Conservation (phyloP, 805 yeast species). For the Candida awuae region DNA sequence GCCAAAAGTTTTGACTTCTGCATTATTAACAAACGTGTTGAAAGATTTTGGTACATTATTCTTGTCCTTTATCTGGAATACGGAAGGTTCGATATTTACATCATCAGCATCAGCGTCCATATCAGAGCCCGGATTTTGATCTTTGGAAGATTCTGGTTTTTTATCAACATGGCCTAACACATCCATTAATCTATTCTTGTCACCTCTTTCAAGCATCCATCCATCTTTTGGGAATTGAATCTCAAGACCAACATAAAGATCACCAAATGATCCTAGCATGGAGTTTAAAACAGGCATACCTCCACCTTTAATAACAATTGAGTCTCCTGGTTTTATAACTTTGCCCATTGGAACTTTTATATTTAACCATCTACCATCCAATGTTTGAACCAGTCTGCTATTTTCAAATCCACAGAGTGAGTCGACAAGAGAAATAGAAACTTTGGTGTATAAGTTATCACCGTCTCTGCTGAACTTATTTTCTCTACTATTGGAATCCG, state of each 20-base stretch:
- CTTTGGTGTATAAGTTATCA: conserved; percentile 54
- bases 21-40: conserved; percentile 22
- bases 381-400: conserved; percentile 53
- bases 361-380: conserved; percentile 70
- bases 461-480: conserved; percentile 38
- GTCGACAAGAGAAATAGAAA: conserved; percentile 63
- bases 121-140: no score
- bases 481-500: conserved; percentile 9
- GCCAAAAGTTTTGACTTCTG: conserved; percentile 20
- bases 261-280: conserved; percentile 40
- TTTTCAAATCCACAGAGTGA: conserved; percentile 76
- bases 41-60: conserved; percentile 22
- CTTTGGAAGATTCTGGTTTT: no score
- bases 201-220: conserved; percentile 75
- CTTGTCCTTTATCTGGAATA: conserved; percentile 18
- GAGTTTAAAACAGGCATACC: conserved; percentile 66
- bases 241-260: conserved; percentile 59
- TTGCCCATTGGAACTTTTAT: conserved; percentile 67
- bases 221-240: conserved; percentile 78
- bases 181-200: conserved; percentile 44
- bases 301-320: conserved; percentile 54
- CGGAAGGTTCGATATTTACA: conserved; percentile 15
- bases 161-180: conserved; percentile 36
- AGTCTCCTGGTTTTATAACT: conserved; percentile 72
- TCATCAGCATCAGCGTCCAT: conserved; percentile 25